A percentile compares a stretch with the other conserved stretches of the same genome.
Evolutionary conservation across 1,284 basidiomycete genomes (phyloP).

Genomic region (Golubevia sp.): DNA sequence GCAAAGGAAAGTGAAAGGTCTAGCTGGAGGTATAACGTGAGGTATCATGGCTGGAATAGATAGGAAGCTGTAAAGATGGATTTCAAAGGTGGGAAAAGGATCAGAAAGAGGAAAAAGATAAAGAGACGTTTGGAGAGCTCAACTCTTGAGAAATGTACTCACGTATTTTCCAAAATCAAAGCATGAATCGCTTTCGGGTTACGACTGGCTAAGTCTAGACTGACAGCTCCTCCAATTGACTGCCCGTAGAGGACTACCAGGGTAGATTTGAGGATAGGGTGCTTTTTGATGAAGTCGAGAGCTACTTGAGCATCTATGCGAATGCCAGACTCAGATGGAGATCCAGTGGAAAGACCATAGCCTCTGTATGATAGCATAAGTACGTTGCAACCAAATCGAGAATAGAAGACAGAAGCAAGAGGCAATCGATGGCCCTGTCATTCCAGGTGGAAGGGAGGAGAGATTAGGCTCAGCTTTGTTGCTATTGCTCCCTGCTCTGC

Average conservation of each 20-base stretch:
- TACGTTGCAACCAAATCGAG: slow-evolving; percentile 83
- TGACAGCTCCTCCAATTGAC: slow-evolving; percentile 93
- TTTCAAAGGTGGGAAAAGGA: background rate
- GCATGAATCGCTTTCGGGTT: slow-evolving; percentile 78
- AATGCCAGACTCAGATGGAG: slow-evolving; percentile 78
- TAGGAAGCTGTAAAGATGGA: slow-evolving; percentile 25
- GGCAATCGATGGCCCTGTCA: slow-evolving; percentile 78
- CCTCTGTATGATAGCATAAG: slow-evolving; percentile 86
- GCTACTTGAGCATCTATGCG: slow-evolving; percentile 74
- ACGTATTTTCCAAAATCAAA: slow-evolving; percentile 82
- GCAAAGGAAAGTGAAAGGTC: slow-evolving; percentile 79
- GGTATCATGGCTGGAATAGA: slow-evolving; percentile 65
- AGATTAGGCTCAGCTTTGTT: too few species aligned
- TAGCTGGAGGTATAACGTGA: slow-evolving; percentile 76
- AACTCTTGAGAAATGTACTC: slow-evolving; percentile 1
- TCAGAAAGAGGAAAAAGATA: background rate
- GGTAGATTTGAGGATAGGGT: slow-evolving; percentile 69
- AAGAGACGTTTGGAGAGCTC: background rate
- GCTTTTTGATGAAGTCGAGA: slow-evolving; percentile 75
- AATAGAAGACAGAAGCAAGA: slow-evolving; percentile 81
- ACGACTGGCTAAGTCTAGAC: slow-evolving; percentile 81
- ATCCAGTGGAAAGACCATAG: slow-evolving; percentile 83
- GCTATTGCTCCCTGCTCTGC: too few species aligned
- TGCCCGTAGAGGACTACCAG: slow-evolving; percentile 78
- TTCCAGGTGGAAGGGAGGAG: background rate